Percentiles rank a stretch among this genome's conserved stretches.
Evolutionary conservation across 495 filamentous ascomycete genomes (phyloP).

Genomic region (Tuber microsphaerosporum): DNA sequence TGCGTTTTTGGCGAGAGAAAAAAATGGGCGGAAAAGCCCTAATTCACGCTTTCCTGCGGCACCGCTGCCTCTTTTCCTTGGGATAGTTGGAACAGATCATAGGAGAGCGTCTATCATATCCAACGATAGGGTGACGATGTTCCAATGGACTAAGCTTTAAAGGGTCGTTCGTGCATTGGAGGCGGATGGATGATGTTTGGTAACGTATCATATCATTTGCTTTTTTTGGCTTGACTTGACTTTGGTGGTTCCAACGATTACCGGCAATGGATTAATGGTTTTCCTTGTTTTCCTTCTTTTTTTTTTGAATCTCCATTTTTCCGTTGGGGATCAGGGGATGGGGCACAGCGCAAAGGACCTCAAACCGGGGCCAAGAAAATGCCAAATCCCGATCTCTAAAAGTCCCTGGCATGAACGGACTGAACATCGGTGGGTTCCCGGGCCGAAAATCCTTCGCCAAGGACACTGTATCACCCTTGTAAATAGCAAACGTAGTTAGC

Average conservation of each 20-base stretch:
- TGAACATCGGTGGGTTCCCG: too few species aligned
- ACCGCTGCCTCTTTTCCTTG: background rate
- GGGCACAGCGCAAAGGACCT: background rate
- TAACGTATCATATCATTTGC: background rate
- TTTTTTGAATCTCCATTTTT: background rate
- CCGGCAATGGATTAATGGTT: constrained; percentile 13
- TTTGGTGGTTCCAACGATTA: background rate
- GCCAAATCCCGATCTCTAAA: too few species aligned
- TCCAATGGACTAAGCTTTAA: background rate
- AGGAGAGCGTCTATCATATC: background rate
- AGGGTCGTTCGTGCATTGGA: background rate
- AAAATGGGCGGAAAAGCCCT: background rate
- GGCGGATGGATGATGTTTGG: background rate
- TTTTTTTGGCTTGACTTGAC: background rate
- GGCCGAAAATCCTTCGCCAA: too few species aligned
- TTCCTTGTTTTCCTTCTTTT: constrained; percentile 9
- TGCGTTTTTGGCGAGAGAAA: background rate
- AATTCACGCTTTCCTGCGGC: background rate
- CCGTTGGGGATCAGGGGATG: background rate
- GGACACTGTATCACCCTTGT: too few species aligned
- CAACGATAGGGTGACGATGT: background rate
- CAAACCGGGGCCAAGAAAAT: too few species aligned
- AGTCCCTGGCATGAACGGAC: too few species aligned
- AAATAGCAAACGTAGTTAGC: too few species aligned
- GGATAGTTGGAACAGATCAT: background rate